phyloP scores from a whole-genome alignment of 345 rosid species.

The Heritiera littoralis region DNA sequence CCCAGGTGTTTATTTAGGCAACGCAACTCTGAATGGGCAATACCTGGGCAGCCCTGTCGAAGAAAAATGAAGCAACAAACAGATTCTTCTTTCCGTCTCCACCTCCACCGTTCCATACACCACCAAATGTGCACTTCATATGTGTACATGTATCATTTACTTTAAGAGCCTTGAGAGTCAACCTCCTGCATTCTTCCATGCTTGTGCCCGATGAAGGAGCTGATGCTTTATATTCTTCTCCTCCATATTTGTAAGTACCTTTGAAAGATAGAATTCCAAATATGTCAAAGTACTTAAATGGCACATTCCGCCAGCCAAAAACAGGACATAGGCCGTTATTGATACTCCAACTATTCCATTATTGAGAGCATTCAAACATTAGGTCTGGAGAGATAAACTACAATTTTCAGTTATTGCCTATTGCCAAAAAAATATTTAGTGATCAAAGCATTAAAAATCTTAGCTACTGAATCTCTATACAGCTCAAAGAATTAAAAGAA shows the following conservation, averaged over 20 bases:
- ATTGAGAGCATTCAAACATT: background rate
- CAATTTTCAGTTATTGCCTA: background rate
- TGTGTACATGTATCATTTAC: slow-evolving; percentile 80
- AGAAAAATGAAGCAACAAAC: slow-evolving; percentile 95
- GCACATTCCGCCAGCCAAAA: background rate
- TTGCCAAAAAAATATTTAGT: background rate
- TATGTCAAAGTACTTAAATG: background rate
- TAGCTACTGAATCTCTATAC: background rate
- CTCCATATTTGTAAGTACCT: slow-evolving; percentile 86
- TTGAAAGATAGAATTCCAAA: slow-evolving; percentile 8
- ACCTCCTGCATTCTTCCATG: slow-evolving; percentile 71
- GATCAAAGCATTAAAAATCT: background rate
- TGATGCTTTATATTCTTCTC: slow-evolving; percentile 53
- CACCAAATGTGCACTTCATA: slow-evolving; percentile 94
- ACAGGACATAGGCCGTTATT: background rate
- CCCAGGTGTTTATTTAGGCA: slow-evolving; percentile 1
- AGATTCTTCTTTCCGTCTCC: slow-evolving; percentile 94
- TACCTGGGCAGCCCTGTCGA: slow-evolving; percentile 98
- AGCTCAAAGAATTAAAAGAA: slow-evolving; percentile 3
- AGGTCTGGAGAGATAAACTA: background rate
- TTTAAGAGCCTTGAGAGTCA: slow-evolving; percentile 75
- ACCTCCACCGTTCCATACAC: slow-evolving; percentile 98
- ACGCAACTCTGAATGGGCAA: background rate
- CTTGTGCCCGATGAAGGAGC: slow-evolving; percentile 65
- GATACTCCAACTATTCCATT: background rate